Percentiles rank a stretch among this genome's conserved stretches.
Evolutionary conservation across 2,329 filamentous ascomycete species (phyloP).

Genomic region (Microascus cirrosus): DNA sequence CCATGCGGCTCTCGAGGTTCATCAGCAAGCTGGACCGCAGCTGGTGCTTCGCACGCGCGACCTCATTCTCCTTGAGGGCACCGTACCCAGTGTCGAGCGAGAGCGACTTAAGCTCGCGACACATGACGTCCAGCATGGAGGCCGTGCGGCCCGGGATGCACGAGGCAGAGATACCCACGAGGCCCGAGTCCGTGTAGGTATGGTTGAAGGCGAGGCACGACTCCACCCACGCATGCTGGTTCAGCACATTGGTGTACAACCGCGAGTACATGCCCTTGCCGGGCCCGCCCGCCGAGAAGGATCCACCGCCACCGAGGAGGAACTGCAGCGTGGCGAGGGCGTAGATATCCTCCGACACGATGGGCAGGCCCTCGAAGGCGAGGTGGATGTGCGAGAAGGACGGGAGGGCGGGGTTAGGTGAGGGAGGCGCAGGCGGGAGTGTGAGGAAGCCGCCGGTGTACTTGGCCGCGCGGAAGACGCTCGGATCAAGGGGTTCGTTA

Average conservation of each 20-base stretch:
- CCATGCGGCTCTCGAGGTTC: constrained; percentile 96
- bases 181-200: constrained; percentile 87
- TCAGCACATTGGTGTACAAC: constrained; percentile 93
- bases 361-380: constrained; percentile 88
- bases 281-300: constrained; percentile 90
- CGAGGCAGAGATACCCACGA: constrained; percentile 86
- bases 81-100: constrained; percentile 66
- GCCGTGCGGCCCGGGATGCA: constrained; percentile 70
- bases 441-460: constrained; percentile 93
- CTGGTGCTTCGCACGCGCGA: constrained; percentile 93
- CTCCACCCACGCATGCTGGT: constrained; percentile 96
- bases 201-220: constrained; percentile 95
- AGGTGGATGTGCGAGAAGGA: constrained; percentile 88
- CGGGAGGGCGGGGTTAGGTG: constrained; percentile 64
- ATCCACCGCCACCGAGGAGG: constrained; percentile 88
- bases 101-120: constrained; percentile 71
- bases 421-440: constrained; percentile 68
- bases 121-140: constrained; percentile 91
- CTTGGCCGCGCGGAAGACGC: constrained; percentile 56
- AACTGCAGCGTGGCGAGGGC: constrained; percentile 92
- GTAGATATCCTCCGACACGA: constrained; percentile 87
- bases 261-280: constrained; percentile 99
- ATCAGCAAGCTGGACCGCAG: constrained; percentile 81
- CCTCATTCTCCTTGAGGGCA: constrained; percentile 63
- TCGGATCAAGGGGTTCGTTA: constrained; percentile 42